Evolutionary conservation across 2,329 filamentous ascomycete species (phyloP).

Genomic region (Pestalotiopsis fici): DNA sequence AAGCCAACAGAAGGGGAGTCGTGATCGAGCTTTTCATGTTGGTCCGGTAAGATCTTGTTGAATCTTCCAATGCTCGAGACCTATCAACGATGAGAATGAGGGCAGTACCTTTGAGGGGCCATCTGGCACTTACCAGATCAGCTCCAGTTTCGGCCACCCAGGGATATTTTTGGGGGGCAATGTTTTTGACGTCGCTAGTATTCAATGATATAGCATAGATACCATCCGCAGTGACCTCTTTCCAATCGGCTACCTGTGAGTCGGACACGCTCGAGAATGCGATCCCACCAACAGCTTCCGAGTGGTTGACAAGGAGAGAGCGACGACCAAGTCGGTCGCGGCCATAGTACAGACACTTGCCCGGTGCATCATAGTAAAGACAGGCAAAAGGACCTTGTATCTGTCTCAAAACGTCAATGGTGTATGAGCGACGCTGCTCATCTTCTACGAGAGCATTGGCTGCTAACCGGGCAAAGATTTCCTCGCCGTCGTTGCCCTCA

Average conservation of each 20-base stretch:
- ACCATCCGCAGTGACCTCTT: constrained; percentile 83
- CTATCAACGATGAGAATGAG: constrained; percentile 45
- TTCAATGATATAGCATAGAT: constrained; percentile 69
- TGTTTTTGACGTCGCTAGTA: constrained; percentile 10
- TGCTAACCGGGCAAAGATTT: constrained; percentile 57
- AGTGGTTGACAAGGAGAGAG: constrained; percentile 68
- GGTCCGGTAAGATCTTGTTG: constrained; percentile 44
- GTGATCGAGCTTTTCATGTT: constrained; percentile 27
- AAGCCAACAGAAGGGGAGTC: constrained; percentile 52
- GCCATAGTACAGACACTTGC: constrained; percentile 72
- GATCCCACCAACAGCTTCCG: constrained; percentile 43
- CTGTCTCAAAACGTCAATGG: constrained; percentile 56
- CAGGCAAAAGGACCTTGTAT: constrained; percentile 89
- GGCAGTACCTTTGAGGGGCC: constrained; percentile 22
- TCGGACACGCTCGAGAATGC: constrained; percentile 73
- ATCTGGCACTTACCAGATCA: constrained; percentile 45
- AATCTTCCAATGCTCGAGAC: constrained; percentile 56
- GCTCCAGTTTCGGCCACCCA: constrained; percentile 35
- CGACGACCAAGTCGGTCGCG: constrained; percentile 86
- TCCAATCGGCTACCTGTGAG: constrained; percentile 55
- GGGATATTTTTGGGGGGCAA: constrained; percentile 22
- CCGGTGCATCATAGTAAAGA: constrained; percentile 71
- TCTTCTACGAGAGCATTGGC: constrained; percentile 22
- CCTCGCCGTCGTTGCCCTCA: constrained; percentile 76
- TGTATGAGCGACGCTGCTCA: constrained; percentile 28